phyloP scores from a whole-genome alignment of 2,329 filamentous ascomycete species.

The Neonectria hederae region DNA sequence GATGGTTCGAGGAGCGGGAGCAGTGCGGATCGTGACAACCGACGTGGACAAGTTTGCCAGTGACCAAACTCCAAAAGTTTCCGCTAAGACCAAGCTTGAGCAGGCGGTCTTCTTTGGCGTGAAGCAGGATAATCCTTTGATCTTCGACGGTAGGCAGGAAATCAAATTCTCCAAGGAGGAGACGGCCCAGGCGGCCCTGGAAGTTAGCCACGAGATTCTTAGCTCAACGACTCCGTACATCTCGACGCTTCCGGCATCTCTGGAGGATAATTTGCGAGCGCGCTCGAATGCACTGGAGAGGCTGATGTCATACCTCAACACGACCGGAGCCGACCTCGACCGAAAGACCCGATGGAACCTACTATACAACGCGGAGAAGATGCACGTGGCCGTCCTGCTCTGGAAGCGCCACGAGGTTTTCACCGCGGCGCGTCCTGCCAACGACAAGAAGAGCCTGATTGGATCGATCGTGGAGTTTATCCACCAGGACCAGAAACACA shows the following conservation, averaged over 20 bases:
- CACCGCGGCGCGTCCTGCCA: constrained; percentile 65
- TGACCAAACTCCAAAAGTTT: constrained; percentile 69
- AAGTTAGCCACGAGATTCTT: constrained; percentile 83
- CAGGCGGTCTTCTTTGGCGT: constrained; percentile 94
- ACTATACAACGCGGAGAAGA: constrained; percentile 89
- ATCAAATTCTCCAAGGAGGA: constrained; percentile 75
- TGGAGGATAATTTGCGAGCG: constrained; percentile 82
- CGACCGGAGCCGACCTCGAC: constrained; percentile 72
- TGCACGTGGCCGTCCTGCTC: constrained; percentile 79
- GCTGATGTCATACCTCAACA: constrained; percentile 76
- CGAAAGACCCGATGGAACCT: constrained; percentile 79
- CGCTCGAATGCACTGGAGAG: constrained; percentile 79
- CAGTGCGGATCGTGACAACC: constrained; percentile 67
- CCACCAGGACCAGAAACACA: constrained; percentile 78
- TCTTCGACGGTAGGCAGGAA: constrained; percentile 76
- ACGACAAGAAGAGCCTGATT: constrained; percentile 75
- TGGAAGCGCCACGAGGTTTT: constrained; percentile 84
- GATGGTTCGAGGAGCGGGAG: constrained; percentile 69
- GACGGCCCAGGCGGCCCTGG: constrained; percentile 78
- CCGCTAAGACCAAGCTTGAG: constrained; percentile 88
- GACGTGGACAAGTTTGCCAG: constrained; percentile 69
- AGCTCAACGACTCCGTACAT: constrained; percentile 80
- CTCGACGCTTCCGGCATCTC: constrained; percentile 74
- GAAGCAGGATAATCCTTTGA: constrained; percentile 84
- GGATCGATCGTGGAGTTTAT: constrained; percentile 80